Evolutionary conservation across 2,329 filamentous ascomycete species (phyloP), one percentile per base, ranked within the genome.

Genomic region (Aschersonia sp.): DNA sequence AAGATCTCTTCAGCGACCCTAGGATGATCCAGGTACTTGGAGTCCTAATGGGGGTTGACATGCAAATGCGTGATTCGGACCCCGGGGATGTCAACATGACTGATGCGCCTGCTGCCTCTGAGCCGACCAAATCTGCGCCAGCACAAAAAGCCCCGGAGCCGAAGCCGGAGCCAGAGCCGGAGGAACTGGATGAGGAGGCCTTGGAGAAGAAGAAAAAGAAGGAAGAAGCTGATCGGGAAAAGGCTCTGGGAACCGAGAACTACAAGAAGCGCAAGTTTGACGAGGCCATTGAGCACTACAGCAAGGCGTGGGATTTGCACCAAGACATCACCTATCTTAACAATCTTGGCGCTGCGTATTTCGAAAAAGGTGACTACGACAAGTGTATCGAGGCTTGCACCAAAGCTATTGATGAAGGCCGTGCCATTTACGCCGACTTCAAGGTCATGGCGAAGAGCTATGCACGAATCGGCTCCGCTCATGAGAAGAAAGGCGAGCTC

Each of bases 191-290:
- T 55, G 89, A 95, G 59, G 92, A 97, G 65, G 77, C 82, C 1
- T 64, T 80, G 48, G 85, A 85, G 51, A 89, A 89, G 68, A 85
- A 85, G 69, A 86, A 92, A 73, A 87, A 88, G 41, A 94, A 97
- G 73, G 86, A 84, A 59, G 87, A 85, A 53, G 92, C 89, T 43
- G 92, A 98, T 58, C 86, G 89, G 64, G 85, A 96, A 69, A 98
- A 98, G 79, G 85, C 83, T 31, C 73, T 94, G 49, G 92, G 92
- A 50, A 98, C 91, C 10, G 88, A 92, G 57, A 83, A 84, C 65
- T 98, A 98, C 77, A 98, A 98, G 82, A 97, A 97, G 78, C 84
- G 88, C 56, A 82, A 96, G 62, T 96, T 98, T 56, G 92, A 97
- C 59, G 81, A 85, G 61, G 92, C 92, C 46, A 96, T 98, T 59